phyloP scores from a whole-genome alignment of 805 yeast genomes.

The Candida vaughaniae region DNA sequence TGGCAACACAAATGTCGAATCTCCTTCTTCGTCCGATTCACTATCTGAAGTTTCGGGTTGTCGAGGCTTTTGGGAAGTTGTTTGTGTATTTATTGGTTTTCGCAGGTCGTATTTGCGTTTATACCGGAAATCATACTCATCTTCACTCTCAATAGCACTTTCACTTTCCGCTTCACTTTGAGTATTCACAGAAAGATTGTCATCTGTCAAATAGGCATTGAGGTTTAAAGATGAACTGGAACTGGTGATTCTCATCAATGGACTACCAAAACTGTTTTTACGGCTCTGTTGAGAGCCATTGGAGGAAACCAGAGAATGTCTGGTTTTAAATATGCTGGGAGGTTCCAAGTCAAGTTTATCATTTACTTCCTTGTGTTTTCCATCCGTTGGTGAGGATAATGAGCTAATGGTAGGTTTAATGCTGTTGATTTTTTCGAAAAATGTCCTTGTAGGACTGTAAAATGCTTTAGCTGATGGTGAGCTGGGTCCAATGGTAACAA shows the following conservation, averaged over 20 bases:
- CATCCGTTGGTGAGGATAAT: slow-evolving; percentile 18
- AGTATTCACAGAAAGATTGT: slow-evolving; percentile 10
- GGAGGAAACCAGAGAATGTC: slow-evolving; percentile 11
- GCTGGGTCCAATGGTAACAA: slow-evolving; percentile 38
- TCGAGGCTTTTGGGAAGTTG: neutral
- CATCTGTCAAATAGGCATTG: slow-evolving; percentile 43
- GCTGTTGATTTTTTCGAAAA: slow-evolving; percentile 27
- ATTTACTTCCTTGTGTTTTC: slow-evolving; percentile 5
- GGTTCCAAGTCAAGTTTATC: slow-evolving; percentile 33
- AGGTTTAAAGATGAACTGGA: slow-evolving; percentile 41
- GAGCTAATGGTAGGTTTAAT: slow-evolving; percentile 29
- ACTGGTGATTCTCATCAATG: slow-evolving; percentile 34
- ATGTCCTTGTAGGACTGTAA: slow-evolving; percentile 40
- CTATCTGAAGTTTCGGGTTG: neutral
- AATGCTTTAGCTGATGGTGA: slow-evolving; percentile 28
- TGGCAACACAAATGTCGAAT: slow-evolving; percentile 13
- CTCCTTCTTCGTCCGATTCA: slow-evolving; percentile 10
- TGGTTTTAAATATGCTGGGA: slow-evolving; percentile 31
- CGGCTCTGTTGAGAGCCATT: slow-evolving; percentile 10
- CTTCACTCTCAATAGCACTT: slow-evolving; percentile 1
- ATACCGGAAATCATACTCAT: no score
- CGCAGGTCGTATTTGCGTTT: neutral
- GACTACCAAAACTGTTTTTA: slow-evolving; percentile 27
- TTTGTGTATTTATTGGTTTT: neutral
- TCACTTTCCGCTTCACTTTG: neutral